phyloP scores from a whole-genome alignment of 1,139 yeast genomes.

The Hansenula anomala region DNA sequence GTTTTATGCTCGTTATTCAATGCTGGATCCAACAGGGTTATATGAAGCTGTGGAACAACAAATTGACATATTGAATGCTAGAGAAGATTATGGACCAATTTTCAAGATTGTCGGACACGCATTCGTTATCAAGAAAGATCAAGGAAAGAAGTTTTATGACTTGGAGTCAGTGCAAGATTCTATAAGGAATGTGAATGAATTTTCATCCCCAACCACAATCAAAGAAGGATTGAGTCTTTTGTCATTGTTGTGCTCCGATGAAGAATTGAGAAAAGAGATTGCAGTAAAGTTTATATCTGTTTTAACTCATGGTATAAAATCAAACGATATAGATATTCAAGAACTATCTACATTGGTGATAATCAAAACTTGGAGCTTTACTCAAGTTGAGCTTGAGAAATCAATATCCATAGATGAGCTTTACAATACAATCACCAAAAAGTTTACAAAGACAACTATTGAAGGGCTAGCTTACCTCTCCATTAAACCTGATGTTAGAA shows the following conservation, averaged over 20 bases:
- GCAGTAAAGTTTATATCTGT: neutral
- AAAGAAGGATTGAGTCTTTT: neutral
- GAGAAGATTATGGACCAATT: neutral
- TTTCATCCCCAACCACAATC: neutral
- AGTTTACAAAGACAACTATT: constrained; percentile 21
- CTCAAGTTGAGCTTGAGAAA: constrained; percentile 23
- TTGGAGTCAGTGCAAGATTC: neutral
- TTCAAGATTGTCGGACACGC: neutral
- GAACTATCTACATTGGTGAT: constrained; percentile 33
- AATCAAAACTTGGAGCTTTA: constrained; percentile 40
- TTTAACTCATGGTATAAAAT: constrained; percentile 15
- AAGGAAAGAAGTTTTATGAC: neutral
- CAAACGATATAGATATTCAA: constrained; percentile 19
- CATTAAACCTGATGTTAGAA: constrained; percentile 29
- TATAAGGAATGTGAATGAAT: neutral
- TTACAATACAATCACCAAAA: constrained; percentile 19
- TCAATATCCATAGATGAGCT: constrained; percentile 22
- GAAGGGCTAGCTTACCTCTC: constrained; percentile 43
- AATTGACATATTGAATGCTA: neutral
- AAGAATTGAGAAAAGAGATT: neutral
- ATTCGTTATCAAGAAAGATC: neutral
- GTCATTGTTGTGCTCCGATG: neutral
- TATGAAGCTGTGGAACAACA: too few species aligned
- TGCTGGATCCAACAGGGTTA: too few species aligned
- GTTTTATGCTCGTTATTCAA: too few species aligned